Evolutionary conservation across 2,329 filamentous ascomycete species (phyloP).

Genomic region (Pseudogymnoascus sp.): DNA sequence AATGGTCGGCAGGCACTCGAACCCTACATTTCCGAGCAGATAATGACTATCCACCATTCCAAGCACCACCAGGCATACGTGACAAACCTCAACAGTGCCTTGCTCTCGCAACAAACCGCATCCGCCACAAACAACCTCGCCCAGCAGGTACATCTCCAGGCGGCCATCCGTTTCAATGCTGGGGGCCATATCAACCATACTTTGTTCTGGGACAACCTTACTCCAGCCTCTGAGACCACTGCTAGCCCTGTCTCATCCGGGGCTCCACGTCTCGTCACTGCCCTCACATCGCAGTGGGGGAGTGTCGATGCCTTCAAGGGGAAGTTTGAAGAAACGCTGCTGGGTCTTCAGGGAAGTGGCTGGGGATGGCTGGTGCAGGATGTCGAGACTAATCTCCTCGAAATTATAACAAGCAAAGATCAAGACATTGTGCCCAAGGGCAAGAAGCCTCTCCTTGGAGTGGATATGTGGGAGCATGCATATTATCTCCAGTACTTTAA

Average conservation of each 20-base stretch:
- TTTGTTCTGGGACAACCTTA: conserved; percentile 83
- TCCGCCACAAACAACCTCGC: conserved; percentile 50
- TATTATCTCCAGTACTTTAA: conserved; percentile 83
- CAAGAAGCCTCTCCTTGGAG: conserved; percentile 63
- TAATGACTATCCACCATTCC: conserved; percentile 73
- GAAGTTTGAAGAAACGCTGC: conserved; percentile 55
- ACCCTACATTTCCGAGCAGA: conserved; percentile 66
- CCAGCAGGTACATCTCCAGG: conserved; percentile 58
- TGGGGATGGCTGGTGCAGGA: conserved; percentile 82
- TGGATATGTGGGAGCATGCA: conserved; percentile 93
- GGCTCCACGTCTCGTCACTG: conserved; percentile 51
- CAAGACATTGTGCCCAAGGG: conserved; percentile 67
- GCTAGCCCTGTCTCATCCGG: conserved; percentile 41
- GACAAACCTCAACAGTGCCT: conserved; percentile 62
- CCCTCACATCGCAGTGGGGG: conserved; percentile 62
- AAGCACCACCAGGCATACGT: conserved; percentile 78
- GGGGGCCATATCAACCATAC: conserved; percentile 91
- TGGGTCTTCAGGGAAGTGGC: conserved; percentile 73
- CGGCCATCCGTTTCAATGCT: conserved; percentile 76
- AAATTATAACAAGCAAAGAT: conserved; percentile 76
- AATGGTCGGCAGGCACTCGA: conserved; percentile 50
- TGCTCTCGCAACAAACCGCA: conserved; percentile 52
- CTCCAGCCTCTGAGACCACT: conserved; percentile 50
- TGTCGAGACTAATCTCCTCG: conserved; percentile 47
- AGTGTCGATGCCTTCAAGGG: conserved; percentile 56